Evolutionary conservation across 352 stramenopile species (phyloP).

Genomic region (Globisporangium carolinianum): DNA sequence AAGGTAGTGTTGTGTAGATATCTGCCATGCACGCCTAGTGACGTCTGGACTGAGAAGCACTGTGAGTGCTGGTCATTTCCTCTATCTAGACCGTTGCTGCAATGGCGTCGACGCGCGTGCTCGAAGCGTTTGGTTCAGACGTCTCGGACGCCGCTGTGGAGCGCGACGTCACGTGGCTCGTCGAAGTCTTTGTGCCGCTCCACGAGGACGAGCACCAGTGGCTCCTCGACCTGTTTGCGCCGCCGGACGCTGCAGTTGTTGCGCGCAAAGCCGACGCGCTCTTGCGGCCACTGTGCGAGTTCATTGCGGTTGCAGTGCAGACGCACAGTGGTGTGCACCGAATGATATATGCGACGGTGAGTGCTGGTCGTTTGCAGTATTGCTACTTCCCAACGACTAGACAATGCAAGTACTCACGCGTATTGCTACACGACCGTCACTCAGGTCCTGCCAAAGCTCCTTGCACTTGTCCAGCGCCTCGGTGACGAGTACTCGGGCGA

Average conservation of each 20-base stretch:
- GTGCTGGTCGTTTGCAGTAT: no score
- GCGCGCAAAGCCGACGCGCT: conserved; percentile 34
- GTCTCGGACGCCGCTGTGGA: conserved; percentile 28
- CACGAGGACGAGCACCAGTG: conserved; percentile 33
- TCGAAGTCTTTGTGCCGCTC: conserved; percentile 31
- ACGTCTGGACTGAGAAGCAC: no score
- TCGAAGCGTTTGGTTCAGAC: conserved; percentile 58
- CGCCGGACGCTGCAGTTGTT: conserved; percentile 15
- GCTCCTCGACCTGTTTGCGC: conserved; percentile 48
- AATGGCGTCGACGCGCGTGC: conserved; percentile 52
- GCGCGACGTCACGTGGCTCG: conserved; percentile 43
- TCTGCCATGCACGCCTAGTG: background rate
- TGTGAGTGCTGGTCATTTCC: no score
- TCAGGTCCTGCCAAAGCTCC: conserved; percentile 36
- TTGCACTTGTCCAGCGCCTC: conserved; percentile 24
- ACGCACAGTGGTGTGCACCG: conserved; percentile 35
- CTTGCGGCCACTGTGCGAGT: conserved; percentile 54
- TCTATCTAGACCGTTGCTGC: conserved; percentile 43
- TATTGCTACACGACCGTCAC: no score
- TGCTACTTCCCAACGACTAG: no score
- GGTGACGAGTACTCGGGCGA: conserved; percentile 8
- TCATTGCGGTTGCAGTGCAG: conserved; percentile 53
- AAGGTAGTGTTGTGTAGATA: conserved; percentile 11
- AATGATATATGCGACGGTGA: conserved; percentile 39
- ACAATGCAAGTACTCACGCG: no score